Conservation (phyloP, 495 filamentous ascomycete species). For the Penicillium verhagenii region DNA sequence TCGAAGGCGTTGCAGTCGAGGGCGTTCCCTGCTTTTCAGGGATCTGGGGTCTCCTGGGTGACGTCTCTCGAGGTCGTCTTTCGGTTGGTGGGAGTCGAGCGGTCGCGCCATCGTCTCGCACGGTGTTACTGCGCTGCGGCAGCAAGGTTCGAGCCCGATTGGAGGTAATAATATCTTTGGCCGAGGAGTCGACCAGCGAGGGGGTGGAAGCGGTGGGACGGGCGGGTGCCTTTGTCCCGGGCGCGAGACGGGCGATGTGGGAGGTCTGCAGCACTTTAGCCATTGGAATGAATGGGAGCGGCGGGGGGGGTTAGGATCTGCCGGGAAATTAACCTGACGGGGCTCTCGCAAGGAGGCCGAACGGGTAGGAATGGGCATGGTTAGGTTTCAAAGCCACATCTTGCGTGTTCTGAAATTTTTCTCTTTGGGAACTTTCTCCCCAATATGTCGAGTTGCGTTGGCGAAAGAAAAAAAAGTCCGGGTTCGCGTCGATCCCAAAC, state of each 20-base stretch:
- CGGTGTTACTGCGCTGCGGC: conserved; percentile 22
- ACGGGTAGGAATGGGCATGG: conserved; percentile 46
- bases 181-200: conserved; percentile 14
- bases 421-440: too few species aligned
- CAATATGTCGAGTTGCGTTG: background rate
- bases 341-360: conserved; percentile 37
- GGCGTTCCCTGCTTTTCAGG: conserved; percentile 7
- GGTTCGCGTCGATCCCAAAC: conserved; percentile 1
- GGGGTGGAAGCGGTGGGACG: conserved; percentile 2
- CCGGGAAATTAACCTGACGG: conserved; percentile 32
- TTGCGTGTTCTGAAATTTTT: too few species aligned
- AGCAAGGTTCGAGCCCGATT: conserved; percentile 24
- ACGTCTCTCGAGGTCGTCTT: conserved; percentile 13
- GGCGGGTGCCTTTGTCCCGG: conserved; percentile 10
- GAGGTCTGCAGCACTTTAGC: conserved; percentile 24
- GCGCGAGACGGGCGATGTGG: conserved; percentile 28
- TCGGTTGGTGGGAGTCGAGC: conserved; percentile 14
- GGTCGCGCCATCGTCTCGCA: conserved; percentile 13
- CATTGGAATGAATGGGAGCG: conserved; percentile 14
- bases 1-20: background rate
- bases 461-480: background rate
- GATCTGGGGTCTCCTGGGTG: conserved; percentile 19
- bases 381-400: conserved; percentile 5
- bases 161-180: conserved; percentile 9
- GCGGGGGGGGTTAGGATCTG: conserved; percentile 9